Base-by-base conservation (phyloP, 495 filamentous ascomycete species). In the Penicillium robsamsonii region DNA sequence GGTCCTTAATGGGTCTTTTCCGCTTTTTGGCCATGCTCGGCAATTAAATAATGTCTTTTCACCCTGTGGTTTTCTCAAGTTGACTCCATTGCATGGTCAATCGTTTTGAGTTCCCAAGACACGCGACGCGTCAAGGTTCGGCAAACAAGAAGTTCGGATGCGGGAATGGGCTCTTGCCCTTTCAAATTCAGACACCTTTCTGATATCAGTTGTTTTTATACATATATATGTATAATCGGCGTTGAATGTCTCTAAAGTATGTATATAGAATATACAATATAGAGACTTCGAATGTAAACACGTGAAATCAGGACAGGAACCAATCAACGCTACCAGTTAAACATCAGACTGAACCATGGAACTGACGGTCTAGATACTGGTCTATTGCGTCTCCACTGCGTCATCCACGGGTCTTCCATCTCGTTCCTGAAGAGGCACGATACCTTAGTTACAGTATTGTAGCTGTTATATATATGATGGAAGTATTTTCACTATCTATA, bases 21-120 rank as follows among this genome's bases (percentile, higher is more conserved):
- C 75, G 57, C 53, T 79, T 79, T 45, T 74, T 75, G 9, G 69
- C 73, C 75, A 79, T 79, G 9, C 17, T 51, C 30, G 27, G 31
- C 12, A 7, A n/a, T 17, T 4, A 18, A 10, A 30, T 15, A 9
- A 11, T 18, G 15, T 25, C 4, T 12, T 37, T 25, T n/a, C 4
- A 20, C 48, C 18, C 13, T 27, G 13, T 41, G 12, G 24, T n/a
- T 31, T 44, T 27, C 25, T 7, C 25, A 27, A 7, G 25, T 53
- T 53, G 37, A 15, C 47, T 18, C 44, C 27, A 12, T 29, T 17
- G 24, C 25, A 7, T 29, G 22, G 5, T 45, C 13, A 27, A 24
- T 4, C 12, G 40, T 44, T 3, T 12, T 18, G 9, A n/a, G 3
- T 17, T 30, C 5, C 29, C 11, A 44, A 44, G 10, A 30, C 18